These are phyloP conservation scores for Aspergillus fumigatus DNA, from an alignment of 2,329 filamentous ascomycete genomes.

Conservation along the genomic window DNA sequence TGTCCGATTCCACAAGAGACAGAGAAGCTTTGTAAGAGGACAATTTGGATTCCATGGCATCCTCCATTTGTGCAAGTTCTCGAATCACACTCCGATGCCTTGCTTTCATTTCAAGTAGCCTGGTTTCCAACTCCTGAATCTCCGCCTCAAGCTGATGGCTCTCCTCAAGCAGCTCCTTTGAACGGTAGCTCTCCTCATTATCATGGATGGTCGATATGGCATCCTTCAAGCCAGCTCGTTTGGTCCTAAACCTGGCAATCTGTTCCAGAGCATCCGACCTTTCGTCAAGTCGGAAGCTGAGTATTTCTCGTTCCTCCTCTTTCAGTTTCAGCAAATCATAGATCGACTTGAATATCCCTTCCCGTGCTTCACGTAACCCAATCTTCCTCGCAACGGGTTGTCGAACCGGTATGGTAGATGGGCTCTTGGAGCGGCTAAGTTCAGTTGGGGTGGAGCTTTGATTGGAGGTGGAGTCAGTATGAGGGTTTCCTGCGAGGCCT, in stretches of 20 bases:
- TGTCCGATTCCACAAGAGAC: slow-evolving; percentile 51
- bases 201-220: slow-evolving; percentile 48
- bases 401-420: slow-evolving; percentile 34
- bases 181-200: slow-evolving; percentile 42
- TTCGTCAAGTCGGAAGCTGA: slow-evolving; percentile 44
- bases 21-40: slow-evolving; percentile 56
- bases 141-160: slow-evolving; percentile 50
- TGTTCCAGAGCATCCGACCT: slow-evolving; percentile 46
- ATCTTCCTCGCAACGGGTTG: slow-evolving; percentile 43
- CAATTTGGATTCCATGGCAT: slow-evolving; percentile 54
- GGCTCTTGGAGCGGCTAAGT: slow-evolving; percentile 25
- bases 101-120: slow-evolving; percentile 52
- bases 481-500: slow-evolving; percentile 38
- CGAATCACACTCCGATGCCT: slow-evolving; percentile 50
- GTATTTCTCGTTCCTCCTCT: slow-evolving; percentile 50
- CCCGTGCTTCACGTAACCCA: slow-evolving; percentile 50
- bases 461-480: slow-evolving; percentile 43
- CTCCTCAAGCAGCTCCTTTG: slow-evolving; percentile 46
- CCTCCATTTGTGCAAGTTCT: slow-evolving; percentile 52
- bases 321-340: slow-evolving; percentile 53
- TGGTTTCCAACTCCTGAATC: slow-evolving; percentile 55
- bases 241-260: slow-evolving; percentile 49
- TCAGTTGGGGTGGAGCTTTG: slow-evolving; percentile 39
- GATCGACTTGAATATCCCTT: slow-evolving; percentile 55
- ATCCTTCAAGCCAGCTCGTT: slow-evolving; percentile 46